Base-by-base conservation (phyloP, 371 early-diverging fungal genomes). In the Syncephalastrum racemosum region DNA sequence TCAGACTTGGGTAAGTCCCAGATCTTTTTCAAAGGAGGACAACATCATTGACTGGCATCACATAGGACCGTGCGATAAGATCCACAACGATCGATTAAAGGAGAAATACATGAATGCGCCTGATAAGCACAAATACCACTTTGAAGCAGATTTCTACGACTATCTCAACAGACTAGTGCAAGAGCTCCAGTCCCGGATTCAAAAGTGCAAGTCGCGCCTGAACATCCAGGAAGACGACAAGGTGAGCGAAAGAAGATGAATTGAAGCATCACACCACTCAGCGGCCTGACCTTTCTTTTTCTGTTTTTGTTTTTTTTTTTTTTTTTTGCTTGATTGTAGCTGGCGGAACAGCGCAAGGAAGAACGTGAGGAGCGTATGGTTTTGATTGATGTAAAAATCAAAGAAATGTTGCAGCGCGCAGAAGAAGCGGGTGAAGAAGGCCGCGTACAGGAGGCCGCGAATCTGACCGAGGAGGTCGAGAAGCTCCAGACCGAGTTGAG, bases 41-140 rank as follows among this genome's bases (percentile, higher is more conserved):
- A 27, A 27, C 27, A 27, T 7, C 27, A 27, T 5, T 19, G 44
- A 44, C 45, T n/a, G 44, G n/a, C 23, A 23, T 45, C 4, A 31
- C 51, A 23, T 63, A 72, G 88, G 91, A 24, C 77, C 79, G 0
- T 92, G 92, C 69, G 77, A 79, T 48, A 80, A 87, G 54, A 70
- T 91, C 20, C 95, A 94, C 70, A 92, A 94, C 62, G 94, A 93
- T 53, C 80, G 82, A 54, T 73, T 94, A 53, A 82, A 85, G 46
- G 80, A 84, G 25, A 83, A 85, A 70, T 94, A 92, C 58, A 85
- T 87, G 62, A 81, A 83, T 48, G 73, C 82, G 4, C 53, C 76
- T 8, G 91, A 90, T 68, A 81, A 82, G 53, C 73, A 78, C 15
- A 77, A 80, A 47, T 85, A 89, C 50, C 85, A 85, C 24, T 94